Percentiles rank a stretch among this genome's conserved stretches.
Conservation (phyloP, 306 rosid species). For the Lupinus albus region DNA sequence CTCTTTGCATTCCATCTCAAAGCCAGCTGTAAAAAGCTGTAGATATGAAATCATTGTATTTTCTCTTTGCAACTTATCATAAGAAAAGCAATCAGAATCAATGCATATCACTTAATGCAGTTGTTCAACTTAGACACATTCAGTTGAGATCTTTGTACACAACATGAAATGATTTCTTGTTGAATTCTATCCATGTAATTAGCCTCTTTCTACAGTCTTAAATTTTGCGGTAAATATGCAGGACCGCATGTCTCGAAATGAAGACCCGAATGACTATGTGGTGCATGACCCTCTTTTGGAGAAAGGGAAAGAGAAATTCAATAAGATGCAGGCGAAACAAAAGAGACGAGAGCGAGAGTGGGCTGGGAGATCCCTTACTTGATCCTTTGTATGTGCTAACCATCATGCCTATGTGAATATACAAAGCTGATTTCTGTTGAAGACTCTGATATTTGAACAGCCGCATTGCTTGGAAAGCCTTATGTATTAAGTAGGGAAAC, state of each 20-base stretch:
- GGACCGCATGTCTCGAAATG: slow-evolving; percentile 89
- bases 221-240: slow-evolving; percentile 39
- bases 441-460: slow-evolving; percentile 9
- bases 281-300: slow-evolving; percentile 92
- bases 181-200: slow-evolving; percentile 3
- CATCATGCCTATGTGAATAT: slow-evolving; percentile 31
- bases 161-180: neutral
- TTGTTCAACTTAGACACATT: slow-evolving; percentile 7
- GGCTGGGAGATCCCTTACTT: slow-evolving; percentile 61
- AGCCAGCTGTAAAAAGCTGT: neutral
- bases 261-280: slow-evolving; percentile 81
- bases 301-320: slow-evolving; percentile 93
- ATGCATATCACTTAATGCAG: slow-evolving; percentile 15
- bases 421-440: slow-evolving; percentile 18
- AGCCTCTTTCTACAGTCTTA: slow-evolving; percentile 8
- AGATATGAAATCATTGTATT: slow-evolving; percentile 17
- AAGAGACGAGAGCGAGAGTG: slow-evolving; percentile 60
- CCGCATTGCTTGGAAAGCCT: neutral
- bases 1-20: slow-evolving; percentile 14
- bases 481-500: neutral
- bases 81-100: neutral
- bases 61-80: slow-evolving; percentile 19
- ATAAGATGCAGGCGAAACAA: slow-evolving; percentile 88
- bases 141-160: neutral
- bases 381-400: slow-evolving; percentile 30